These are phyloP conservation scores for Phytophthora tentaculata DNA, from an alignment of 352 stramenopile species.

Conservation along the genomic window DNA sequence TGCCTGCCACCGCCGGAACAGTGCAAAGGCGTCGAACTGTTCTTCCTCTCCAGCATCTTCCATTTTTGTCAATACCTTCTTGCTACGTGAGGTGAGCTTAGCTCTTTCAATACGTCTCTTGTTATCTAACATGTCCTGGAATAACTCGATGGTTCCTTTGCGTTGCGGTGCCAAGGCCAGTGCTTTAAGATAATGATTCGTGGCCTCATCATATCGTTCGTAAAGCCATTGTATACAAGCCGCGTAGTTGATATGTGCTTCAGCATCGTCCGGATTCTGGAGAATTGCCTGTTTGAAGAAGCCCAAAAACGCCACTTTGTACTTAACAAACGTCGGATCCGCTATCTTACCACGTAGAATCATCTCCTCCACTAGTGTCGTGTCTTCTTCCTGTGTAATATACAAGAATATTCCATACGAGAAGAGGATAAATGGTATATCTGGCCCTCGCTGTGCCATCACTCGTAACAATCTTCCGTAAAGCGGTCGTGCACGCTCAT, in stretches of 20 bases:
- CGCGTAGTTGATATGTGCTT: conserved; percentile 85
- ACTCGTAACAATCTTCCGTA: conserved; percentile 72
- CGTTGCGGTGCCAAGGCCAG: conserved; percentile 72
- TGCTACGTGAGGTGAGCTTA: conserved; percentile 35
- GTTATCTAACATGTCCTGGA: conserved; percentile 79
- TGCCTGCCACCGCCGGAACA: conserved; percentile 76
- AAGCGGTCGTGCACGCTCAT: conserved; percentile 74
- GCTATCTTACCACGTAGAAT: conserved; percentile 58
- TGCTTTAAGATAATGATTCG: conserved; percentile 69
- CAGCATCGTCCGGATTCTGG: conserved; percentile 57
- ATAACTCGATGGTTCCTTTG: conserved; percentile 65
- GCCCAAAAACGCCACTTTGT: conserved; percentile 77
- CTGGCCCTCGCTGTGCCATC: conserved; percentile 79
- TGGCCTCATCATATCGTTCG: conserved; percentile 63
- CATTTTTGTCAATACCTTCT: conserved; percentile 17
- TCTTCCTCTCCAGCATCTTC: conserved; percentile 45
- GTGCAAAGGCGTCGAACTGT: conserved; percentile 66
- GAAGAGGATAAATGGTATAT: conserved; percentile 83
- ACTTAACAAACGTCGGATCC: conserved; percentile 67
- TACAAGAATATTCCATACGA: conserved; percentile 80
- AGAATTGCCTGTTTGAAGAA: conserved; percentile 83
- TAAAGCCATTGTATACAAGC: conserved; percentile 80
- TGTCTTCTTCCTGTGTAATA: conserved; percentile 77
- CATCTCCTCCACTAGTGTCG: conserved; percentile 68
- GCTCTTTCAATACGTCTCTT: conserved; percentile 45